Conservation (phyloP, 306 rosid genomes). For the Pterocarpus macrocarpus region DNA sequence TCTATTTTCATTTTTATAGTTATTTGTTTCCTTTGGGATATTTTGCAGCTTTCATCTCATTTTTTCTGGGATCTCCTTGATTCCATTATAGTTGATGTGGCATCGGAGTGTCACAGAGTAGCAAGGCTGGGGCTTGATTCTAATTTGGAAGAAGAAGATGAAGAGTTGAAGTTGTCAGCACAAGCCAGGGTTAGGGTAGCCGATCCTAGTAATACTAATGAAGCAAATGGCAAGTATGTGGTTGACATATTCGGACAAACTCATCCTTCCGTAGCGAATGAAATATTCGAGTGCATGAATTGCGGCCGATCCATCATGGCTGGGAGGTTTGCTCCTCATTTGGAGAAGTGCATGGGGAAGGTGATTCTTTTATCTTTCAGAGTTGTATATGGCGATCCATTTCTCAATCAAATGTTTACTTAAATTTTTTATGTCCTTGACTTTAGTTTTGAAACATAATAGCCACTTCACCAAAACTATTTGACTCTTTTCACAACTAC, state of each 20-base stretch:
- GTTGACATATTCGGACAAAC: slow-evolving; percentile 96
- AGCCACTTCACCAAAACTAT: too few relatives aligned
- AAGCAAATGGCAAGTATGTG: slow-evolving; percentile 81
- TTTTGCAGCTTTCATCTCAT: slow-evolving; percentile 81
- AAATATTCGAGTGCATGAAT: slow-evolving; percentile 91
- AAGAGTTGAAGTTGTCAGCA: slow-evolving; percentile 87
- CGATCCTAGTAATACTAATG: slow-evolving; percentile 82
- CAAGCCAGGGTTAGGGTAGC: slow-evolving; percentile 91
- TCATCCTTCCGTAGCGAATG: slow-evolving; percentile 90
- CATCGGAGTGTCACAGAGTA: slow-evolving; percentile 95
- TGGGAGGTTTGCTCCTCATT: slow-evolving; percentile 98
- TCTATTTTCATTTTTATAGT: not conserved
- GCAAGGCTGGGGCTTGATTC: slow-evolving; percentile 92
- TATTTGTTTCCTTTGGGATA: slow-evolving; percentile 46
- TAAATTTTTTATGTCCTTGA: not conserved
- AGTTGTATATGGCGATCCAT: not conserved
- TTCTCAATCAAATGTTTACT: not conserved
- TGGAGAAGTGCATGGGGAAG: slow-evolving; percentile 99
- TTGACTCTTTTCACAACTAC: too few relatives aligned
- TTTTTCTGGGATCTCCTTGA: slow-evolving; percentile 86
- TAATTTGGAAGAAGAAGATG: slow-evolving; percentile 95
- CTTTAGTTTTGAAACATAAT: not conserved
- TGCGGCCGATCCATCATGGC: slow-evolving; percentile 85
- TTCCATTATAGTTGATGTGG: slow-evolving; percentile 89
- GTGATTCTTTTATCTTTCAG: slow-evolving; percentile 51